phyloP scores from a whole-genome alignment of 2,329 filamentous ascomycete species.

The Cordyceps pruinosa region DNA sequence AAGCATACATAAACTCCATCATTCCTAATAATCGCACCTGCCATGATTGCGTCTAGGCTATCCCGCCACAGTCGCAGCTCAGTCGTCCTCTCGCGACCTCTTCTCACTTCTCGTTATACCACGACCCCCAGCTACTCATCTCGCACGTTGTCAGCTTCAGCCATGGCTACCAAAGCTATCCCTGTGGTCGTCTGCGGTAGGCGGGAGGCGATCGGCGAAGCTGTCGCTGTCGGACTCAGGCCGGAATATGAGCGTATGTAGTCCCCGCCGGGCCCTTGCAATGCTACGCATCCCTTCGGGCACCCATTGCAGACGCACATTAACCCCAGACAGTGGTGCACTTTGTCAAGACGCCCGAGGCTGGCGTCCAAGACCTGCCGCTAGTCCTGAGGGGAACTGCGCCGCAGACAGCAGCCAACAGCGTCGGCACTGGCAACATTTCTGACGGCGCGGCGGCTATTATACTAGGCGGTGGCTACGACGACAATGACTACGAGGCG shows the following conservation, averaged over 20 bases:
- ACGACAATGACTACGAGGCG: neutral
- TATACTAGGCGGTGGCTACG: slow-evolving; percentile 12
- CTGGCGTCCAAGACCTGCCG: slow-evolving; percentile 10
- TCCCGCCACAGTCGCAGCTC: neutral
- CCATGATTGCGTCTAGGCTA: neutral
- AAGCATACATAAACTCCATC: neutral
- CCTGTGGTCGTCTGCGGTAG: slow-evolving; percentile 12
- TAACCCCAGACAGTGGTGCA: slow-evolving; percentile 6
- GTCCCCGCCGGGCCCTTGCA: neutral
- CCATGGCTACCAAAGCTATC: slow-evolving; percentile 4
- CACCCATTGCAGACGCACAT: neutral
- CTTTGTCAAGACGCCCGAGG: slow-evolving; percentile 12
- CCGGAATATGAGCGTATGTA: slow-evolving; percentile 10
- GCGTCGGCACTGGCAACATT: slow-evolving; percentile 8
- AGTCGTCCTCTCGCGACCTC: neutral
- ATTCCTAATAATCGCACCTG: neutral
- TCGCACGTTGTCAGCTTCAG: neutral
- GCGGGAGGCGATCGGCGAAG: slow-evolving; percentile 6
- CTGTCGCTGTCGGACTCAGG: neutral
- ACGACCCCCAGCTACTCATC: neutral
- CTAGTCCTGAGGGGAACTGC: neutral
- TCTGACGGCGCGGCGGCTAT: neutral
- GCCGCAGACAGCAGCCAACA: neutral
- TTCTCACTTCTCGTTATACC: too few relatives aligned
- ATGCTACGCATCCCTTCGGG: too few relatives aligned